phyloP scores from a whole-genome alignment of 2,329 filamentous ascomycete species.

The Orbilia javanica region DNA sequence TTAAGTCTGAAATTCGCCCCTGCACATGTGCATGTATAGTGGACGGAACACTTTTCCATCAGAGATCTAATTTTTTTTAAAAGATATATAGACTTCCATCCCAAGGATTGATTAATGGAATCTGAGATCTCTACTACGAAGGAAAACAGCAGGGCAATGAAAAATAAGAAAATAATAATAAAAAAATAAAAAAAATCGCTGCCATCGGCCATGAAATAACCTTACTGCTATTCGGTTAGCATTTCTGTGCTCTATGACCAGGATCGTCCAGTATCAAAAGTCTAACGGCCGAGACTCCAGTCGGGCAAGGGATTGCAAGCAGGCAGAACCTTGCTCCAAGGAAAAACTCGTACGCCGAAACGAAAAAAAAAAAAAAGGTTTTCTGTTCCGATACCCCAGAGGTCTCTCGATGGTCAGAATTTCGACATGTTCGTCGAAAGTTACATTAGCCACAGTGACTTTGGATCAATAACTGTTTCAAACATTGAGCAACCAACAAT shows the following conservation, averaged over 20 bases:
- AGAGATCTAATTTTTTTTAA: background rate
- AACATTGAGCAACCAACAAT: background rate
- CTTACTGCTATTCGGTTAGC: conserved; percentile 23
- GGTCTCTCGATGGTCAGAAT: conserved; percentile 5
- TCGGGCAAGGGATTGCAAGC: conserved; percentile 23
- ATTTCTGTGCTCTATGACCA: conserved; percentile 23
- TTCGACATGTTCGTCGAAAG: background rate
- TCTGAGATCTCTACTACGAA: background rate
- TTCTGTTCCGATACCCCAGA: conserved; percentile 21
- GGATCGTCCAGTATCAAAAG: conserved; percentile 47
- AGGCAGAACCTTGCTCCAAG: conserved; percentile 42
- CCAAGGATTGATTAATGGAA: background rate
- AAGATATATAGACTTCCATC: background rate
- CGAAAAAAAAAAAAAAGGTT: conserved; percentile 27
- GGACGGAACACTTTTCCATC: background rate
- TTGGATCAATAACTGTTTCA: background rate
- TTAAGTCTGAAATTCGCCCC: conserved; percentile 27
- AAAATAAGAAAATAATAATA: too few species aligned
- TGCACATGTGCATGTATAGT: background rate
- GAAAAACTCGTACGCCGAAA: conserved; percentile 45
- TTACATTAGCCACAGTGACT: conserved; percentile 29
- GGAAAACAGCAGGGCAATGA: too few species aligned
- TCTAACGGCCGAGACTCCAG: conserved; percentile 47
- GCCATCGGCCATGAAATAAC: conserved; percentile 7
- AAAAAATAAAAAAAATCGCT: too few species aligned